Conservation (phyloP, 1,284 basidiomycete species). For the Schizophyllum amplum region DNA sequence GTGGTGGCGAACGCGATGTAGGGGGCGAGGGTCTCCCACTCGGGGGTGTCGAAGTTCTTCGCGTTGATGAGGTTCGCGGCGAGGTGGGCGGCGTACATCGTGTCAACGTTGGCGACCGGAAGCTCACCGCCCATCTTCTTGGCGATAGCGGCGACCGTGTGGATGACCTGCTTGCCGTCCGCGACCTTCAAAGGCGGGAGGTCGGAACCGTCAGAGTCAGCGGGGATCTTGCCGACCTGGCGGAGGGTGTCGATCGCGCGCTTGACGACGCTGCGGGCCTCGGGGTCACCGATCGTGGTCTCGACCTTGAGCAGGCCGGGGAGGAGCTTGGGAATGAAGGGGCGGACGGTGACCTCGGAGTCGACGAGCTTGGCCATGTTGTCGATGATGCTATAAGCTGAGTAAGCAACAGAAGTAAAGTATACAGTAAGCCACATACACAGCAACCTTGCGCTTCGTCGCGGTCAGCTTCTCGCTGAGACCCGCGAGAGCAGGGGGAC, state of each 20-base stretch:
- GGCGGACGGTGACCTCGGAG: slow-evolving; percentile 89
- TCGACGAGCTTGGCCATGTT: slow-evolving; percentile 99
- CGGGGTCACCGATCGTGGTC: slow-evolving; percentile 88
- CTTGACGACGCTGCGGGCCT: slow-evolving; percentile 85
- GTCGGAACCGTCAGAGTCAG: slow-evolving; percentile 77
- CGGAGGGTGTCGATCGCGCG: slow-evolving; percentile 90
- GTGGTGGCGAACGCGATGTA: slow-evolving; percentile 61
- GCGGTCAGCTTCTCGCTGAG: slow-evolving; percentile 91
- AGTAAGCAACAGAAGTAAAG: slow-evolving; percentile 12
- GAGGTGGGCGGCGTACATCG: slow-evolving; percentile 72
- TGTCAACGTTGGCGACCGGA: slow-evolving; percentile 49
- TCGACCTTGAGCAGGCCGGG: slow-evolving; percentile 94
- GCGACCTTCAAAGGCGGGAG: slow-evolving; percentile 77
- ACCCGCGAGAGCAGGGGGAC: slow-evolving; percentile 96
- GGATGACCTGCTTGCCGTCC: slow-evolving; percentile 59
- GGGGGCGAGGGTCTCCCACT: slow-evolving; percentile 81
- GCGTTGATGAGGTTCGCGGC: slow-evolving; percentile 81
- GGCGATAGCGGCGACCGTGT: slow-evolving; percentile 68
- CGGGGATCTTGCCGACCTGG: slow-evolving; percentile 84
- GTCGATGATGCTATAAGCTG: slow-evolving; percentile 69
- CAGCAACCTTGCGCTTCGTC: slow-evolving; percentile 94
- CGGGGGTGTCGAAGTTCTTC: slow-evolving; percentile 86
- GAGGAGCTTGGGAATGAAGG: slow-evolving; percentile 92
- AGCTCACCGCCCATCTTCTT: slow-evolving; percentile 72
- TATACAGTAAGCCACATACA: slow-evolving; percentile 41